A percentile compares a stretch with the other conserved stretches of the same genome.
These are phyloP conservation scores for Triangularia verruculosa DNA, from an alignment of 2,329 filamentous ascomycete genomes.

Conservation along the genomic window DNA sequence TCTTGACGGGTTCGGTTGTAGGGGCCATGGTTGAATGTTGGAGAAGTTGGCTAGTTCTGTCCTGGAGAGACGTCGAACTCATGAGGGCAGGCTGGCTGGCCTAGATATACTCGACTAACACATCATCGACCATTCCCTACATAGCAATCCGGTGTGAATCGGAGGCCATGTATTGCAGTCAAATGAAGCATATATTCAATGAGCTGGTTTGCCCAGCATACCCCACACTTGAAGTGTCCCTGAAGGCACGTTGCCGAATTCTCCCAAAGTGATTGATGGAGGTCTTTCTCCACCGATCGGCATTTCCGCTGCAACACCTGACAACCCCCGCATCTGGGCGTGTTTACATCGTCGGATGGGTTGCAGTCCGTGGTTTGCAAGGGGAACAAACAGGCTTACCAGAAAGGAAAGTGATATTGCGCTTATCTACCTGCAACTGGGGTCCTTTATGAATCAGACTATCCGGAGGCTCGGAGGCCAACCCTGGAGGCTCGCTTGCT, in stretches of 20 bases:
- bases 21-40: conserved; percentile 36
- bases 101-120: not conserved
- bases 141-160: not conserved
- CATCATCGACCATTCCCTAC: not conserved
- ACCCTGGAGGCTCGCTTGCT: not conserved
- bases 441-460: not conserved
- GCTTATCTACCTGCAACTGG: not conserved
- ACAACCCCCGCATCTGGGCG: conserved; percentile 1
- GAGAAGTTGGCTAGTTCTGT: not conserved
- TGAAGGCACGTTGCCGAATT: conserved; percentile 7
- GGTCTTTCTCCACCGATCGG: conserved; percentile 1
- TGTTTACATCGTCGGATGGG: not conserved
- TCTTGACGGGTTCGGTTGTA: conserved; percentile 40
- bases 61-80: not conserved
- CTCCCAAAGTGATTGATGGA: conserved; percentile 7
- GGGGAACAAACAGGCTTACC: not conserved
- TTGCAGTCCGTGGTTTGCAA: conserved; percentile 1
- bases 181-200: conserved; percentile 3
- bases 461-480: not conserved
- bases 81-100: not conserved
- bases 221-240: not conserved
- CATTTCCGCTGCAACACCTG: conserved; percentile 3
- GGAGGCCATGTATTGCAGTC: not conserved
- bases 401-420: conserved; percentile 3
- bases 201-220: conserved; percentile 5